Percentiles rank a stretch among this genome's conserved stretches.
phyloP scores from a whole-genome alignment of 768 basidiomycete species.

The Filobasidium wieringae region DNA sequence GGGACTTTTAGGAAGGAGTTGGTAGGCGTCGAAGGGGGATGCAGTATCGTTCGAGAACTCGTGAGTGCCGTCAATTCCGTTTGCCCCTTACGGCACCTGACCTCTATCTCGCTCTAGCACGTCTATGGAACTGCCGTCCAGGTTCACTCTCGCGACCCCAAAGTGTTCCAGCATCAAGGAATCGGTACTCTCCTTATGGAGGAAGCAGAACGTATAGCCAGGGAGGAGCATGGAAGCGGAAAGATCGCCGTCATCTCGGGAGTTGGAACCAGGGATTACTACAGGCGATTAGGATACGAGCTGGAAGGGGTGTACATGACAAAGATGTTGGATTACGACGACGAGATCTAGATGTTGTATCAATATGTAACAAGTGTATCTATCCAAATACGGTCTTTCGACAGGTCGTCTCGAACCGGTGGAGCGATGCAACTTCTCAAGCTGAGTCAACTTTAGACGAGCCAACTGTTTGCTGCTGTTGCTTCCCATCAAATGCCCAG shows the following conservation, averaged over 20 bases:
- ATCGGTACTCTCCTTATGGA: constrained; percentile 98
- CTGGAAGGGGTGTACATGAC: constrained; percentile 98
- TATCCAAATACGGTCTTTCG: no score
- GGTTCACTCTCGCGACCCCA: constrained; percentile 92
- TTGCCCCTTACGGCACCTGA: background rate
- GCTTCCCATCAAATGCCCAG: background rate
- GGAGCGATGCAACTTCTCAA: no score
- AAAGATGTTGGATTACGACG: constrained; percentile 45
- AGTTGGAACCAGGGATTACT: constrained; percentile 96
- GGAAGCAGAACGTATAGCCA: constrained; percentile 93
- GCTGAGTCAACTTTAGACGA: no score
- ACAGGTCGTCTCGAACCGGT: no score
- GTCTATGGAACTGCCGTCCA: constrained; percentile 98
- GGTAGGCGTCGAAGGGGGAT: constrained; percentile 52
- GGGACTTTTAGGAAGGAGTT: constrained; percentile 94
- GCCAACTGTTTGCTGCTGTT: no score
- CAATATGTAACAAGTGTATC: no score
- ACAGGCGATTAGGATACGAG: constrained; percentile 83
- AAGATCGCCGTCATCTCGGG: constrained; percentile 97
- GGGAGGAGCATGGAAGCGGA: constrained; percentile 89
- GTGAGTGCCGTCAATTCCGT: constrained; percentile 34
- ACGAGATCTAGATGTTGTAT: constrained; percentile 9
- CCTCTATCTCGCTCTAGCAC: constrained; percentile 13
- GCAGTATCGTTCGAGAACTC: constrained; percentile 85
- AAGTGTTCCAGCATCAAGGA: constrained; percentile 96